These are phyloP conservation scores for Aspergillus sparsus DNA, from an alignment of 495 filamentous ascomycete species.

Conservation along the genomic window DNA sequence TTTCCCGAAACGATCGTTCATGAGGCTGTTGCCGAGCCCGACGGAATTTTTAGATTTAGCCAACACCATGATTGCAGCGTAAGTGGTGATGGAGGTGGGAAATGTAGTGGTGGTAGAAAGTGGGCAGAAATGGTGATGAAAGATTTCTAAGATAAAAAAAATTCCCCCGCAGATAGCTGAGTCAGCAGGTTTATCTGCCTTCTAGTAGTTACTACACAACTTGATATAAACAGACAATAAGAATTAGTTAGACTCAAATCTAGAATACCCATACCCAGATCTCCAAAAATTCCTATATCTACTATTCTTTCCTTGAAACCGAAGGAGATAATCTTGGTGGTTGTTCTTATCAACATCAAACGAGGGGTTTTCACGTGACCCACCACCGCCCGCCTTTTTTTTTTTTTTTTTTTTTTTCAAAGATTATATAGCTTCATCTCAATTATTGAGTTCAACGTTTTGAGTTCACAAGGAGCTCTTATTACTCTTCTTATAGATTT, in stretches of 20 bases:
- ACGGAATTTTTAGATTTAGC: slow-evolving; percentile 94
- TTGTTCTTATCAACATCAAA: slow-evolving; percentile 1
- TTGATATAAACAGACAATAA: background rate
- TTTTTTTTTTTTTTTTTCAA: background rate
- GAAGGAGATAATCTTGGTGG: slow-evolving; percentile 7
- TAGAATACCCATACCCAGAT: too few relatives aligned
- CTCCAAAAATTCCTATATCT: background rate
- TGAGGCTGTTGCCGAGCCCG: slow-evolving; percentile 87
- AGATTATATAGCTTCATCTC: slow-evolving; percentile 14
- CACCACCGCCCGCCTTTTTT: slow-evolving; percentile 19
- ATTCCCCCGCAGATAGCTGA: slow-evolving; percentile 33
- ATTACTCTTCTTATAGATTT: background rate
- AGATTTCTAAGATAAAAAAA: slow-evolving; percentile 31
- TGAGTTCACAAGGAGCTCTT: slow-evolving; percentile 27
- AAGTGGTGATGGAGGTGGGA: slow-evolving; percentile 11
- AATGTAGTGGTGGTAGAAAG: slow-evolving; percentile 15
- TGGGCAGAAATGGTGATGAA: slow-evolving; percentile 24
- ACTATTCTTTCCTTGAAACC: too few relatives aligned
- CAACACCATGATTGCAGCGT: slow-evolving; percentile 70
- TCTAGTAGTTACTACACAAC: background rate
- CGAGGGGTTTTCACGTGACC: slow-evolving; percentile 20
- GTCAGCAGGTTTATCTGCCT: slow-evolving; percentile 16
- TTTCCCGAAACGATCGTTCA: slow-evolving; percentile 92
- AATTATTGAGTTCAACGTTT: background rate
- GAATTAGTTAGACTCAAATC: too few relatives aligned